These are phyloP conservation scores for Neopestalotiopsis rosae DNA, from an alignment of 2,329 filamentous ascomycete genomes.

Conservation along the genomic window DNA sequence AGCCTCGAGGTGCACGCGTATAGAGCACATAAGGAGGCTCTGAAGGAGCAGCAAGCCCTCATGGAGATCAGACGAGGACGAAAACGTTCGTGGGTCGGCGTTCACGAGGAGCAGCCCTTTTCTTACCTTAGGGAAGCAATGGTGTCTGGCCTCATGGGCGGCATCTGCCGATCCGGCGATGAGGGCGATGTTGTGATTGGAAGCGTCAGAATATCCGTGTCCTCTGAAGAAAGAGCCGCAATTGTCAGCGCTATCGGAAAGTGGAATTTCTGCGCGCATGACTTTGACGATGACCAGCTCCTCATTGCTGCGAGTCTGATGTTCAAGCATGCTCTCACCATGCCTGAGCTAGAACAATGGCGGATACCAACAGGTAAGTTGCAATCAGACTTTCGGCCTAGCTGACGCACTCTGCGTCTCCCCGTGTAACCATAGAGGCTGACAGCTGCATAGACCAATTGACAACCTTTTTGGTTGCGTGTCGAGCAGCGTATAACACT, in stretches of 20 bases:
- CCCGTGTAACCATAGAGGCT: conserved; percentile 41
- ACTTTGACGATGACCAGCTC: conserved; percentile 88
- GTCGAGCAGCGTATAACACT: conserved; percentile 91
- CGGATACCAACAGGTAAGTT: conserved; percentile 75
- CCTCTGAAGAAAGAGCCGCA: conserved; percentile 65
- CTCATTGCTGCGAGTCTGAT: conserved; percentile 85
- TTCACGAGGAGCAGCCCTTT: conserved; percentile 84
- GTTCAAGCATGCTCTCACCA: conserved; percentile 83
- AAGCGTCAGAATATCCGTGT: conserved; percentile 71
- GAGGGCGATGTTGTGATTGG: conserved; percentile 66
- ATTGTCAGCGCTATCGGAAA: conserved; percentile 74
- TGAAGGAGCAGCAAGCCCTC: conserved; percentile 74
- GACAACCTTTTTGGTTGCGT: conserved; percentile 84
- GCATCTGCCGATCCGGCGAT: conserved; percentile 77
- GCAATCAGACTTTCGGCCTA: neutral
- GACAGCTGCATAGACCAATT: conserved; percentile 68
- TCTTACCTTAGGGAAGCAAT: conserved; percentile 90
- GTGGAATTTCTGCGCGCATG: conserved; percentile 91
- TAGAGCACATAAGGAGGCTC: conserved; percentile 77
- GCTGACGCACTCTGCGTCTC: conserved; percentile 2
- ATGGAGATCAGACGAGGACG: conserved; percentile 75
- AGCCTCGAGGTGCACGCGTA: conserved; percentile 84
- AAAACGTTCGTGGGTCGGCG: conserved; percentile 90
- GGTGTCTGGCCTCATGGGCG: conserved; percentile 89
- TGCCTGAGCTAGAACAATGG: conserved; percentile 84